phyloP scores from a whole-genome alignment of 1,139 yeast genomes.

The Pichia sp. region DNA sequence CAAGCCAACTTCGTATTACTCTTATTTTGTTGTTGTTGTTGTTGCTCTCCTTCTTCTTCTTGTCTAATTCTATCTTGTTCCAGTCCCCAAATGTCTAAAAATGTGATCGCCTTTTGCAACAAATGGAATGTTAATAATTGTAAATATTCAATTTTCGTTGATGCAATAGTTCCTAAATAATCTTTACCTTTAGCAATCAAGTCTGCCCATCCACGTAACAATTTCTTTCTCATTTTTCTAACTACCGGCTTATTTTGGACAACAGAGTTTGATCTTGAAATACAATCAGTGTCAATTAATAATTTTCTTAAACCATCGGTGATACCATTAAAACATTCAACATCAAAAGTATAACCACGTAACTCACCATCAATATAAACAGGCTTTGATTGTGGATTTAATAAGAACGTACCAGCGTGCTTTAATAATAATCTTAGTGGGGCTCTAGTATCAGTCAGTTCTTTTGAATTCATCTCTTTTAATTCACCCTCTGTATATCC shows the following conservation, averaged over 20 bases:
- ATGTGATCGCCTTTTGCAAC: conserved; percentile 62
- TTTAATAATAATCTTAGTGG: conserved; percentile 60
- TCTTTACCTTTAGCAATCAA: conserved; percentile 83
- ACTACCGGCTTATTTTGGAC: conserved; percentile 67
- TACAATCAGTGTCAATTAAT: conserved; percentile 72
- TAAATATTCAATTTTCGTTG: conserved; percentile 60
- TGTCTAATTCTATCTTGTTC: conserved; percentile 33
- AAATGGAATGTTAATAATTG: conserved; percentile 72
- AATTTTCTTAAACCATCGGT: conserved; percentile 80
- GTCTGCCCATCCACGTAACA: conserved; percentile 88
- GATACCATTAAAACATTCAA: conserved; percentile 44
- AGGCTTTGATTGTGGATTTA: conserved; percentile 55
- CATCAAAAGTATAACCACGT: conserved; percentile 39
- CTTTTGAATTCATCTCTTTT: conserved; percentile 16
- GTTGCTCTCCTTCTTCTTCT: not conserved
- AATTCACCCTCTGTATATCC: conserved; percentile 26
- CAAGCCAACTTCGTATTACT: conserved; percentile 1
- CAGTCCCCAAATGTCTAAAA: conserved; percentile 68
- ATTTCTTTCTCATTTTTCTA: conserved; percentile 66
- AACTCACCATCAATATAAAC: conserved; percentile 35
- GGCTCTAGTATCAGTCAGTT: conserved; percentile 33
- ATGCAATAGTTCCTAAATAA: conserved; percentile 64
- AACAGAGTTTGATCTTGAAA: conserved; percentile 74
- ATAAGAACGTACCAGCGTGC: conserved; percentile 69
- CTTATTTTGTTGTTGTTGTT: not conserved